Percentiles rank a stretch among this genome's conserved stretches.
These are phyloP conservation scores for Cardiosporidium cionae DNA, from an alignment of 169 alveolate genomes.

Conservation along the genomic window DNA sequence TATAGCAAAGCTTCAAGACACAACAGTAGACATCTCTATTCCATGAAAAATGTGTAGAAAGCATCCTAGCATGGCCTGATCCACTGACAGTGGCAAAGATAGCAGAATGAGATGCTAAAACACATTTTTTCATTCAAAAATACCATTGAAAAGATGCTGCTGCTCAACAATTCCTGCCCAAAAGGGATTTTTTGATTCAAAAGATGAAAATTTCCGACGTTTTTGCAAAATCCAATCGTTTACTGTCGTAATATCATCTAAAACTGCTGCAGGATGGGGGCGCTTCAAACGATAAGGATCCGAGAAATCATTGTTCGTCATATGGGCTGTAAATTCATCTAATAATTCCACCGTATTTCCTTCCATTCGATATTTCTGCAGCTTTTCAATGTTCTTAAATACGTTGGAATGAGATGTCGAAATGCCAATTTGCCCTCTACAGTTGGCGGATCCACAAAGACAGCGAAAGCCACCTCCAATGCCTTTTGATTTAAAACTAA, in stretches of 20 bases:
- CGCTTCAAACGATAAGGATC: not conserved
- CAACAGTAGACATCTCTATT: too few relatives aligned
- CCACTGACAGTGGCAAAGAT: too few relatives aligned
- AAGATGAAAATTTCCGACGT: not conserved
- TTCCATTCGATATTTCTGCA: not conserved
- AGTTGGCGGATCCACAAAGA: slow-evolving; percentile 15
- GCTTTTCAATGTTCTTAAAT: not conserved
- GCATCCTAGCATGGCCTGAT: too few relatives aligned
- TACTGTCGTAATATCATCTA: not conserved
- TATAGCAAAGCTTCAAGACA: too few relatives aligned
- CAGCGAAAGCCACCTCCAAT: slow-evolving; percentile 17
- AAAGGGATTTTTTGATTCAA: not conserved
- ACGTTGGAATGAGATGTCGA: too few relatives aligned
- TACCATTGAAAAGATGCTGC: not conserved
- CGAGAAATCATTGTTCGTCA: not conserved
- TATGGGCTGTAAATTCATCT: not conserved
- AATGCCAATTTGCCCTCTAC: slow-evolving; percentile 9
- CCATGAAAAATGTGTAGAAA: too few relatives aligned
- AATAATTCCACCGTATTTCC: not conserved
- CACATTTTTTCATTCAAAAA: too few relatives aligned
- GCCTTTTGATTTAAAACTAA: slow-evolving; percentile 6
- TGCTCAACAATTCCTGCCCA: not conserved
- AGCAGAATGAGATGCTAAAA: too few relatives aligned
- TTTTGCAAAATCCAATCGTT: not conserved
- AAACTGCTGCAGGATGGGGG: not conserved